A percentile compares a stretch with the other conserved stretches of the same genome.
phyloP scores from a whole-genome alignment of 768 basidiomycete genomes.

The Lanmaoa rubissima region DNA sequence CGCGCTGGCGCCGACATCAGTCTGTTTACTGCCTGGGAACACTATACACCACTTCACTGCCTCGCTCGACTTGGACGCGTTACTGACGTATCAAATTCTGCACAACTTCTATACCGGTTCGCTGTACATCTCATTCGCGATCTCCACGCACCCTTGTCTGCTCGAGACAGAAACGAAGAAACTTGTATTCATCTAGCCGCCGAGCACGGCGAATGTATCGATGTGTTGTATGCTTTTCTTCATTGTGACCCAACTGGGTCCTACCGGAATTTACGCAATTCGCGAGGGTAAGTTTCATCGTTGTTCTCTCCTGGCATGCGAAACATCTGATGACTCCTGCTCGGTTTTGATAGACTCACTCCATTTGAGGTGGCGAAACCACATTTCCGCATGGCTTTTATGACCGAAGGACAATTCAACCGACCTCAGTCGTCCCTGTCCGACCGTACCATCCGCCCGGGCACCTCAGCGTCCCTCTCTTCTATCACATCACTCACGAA shows the following conservation, averaged over 20 bases:
- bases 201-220: conserved; percentile 65
- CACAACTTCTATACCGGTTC: conserved; percentile 51
- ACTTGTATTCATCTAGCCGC: conserved; percentile 82
- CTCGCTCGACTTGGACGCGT: conserved; percentile 46
- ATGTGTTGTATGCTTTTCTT: conserved; percentile 60
- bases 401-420: conserved; percentile 43
- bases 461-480: conserved; percentile 39
- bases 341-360: conserved; percentile 41
- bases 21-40: conserved; percentile 61
- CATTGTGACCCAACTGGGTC: conserved; percentile 58
- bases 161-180: conserved; percentile 64
- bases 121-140: conserved; percentile 66
- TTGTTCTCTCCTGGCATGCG: not conserved
- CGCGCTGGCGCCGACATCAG: conserved; percentile 74
- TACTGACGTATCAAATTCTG: conserved; percentile 33
- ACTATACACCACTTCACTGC: conserved; percentile 68
- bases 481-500: conserved; percentile 51
- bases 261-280: conserved; percentile 61
- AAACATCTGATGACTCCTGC: not conserved
- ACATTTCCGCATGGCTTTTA: conserved; percentile 64
- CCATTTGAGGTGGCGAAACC: conserved; percentile 66
- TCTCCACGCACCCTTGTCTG: conserved; percentile 65
- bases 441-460: conserved; percentile 51
- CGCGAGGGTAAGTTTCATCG: conserved; percentile 56
- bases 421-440: conserved; percentile 56